Evolutionary conservation across 495 filamentous ascomycete genomes (phyloP).

Genomic region (Tetracladium setigerum): DNA sequence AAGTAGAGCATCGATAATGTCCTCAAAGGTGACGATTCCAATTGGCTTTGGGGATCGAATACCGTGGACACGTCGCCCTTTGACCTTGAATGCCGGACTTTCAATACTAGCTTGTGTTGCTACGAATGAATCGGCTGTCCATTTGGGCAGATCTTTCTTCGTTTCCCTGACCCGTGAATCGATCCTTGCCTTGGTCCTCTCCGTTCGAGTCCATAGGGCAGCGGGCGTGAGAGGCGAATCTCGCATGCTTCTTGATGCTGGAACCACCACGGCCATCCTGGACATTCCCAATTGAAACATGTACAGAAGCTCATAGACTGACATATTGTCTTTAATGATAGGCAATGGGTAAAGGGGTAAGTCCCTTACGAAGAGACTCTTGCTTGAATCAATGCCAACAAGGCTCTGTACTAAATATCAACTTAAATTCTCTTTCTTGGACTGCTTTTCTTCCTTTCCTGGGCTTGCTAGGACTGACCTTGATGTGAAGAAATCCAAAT

Average conservation of each 20-base stretch:
- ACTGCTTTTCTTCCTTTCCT: no score
- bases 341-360: constrained; percentile 16
- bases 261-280: constrained; percentile 17
- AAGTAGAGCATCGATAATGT: constrained; percentile 14
- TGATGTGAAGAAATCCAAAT: constrained; percentile 17
- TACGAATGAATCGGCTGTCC: not conserved
- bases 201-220: constrained; percentile 7
- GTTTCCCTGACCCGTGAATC: constrained; percentile 2
- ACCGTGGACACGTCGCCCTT: not conserved
- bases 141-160: not conserved
- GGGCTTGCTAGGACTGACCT: constrained; percentile 6
- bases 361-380: constrained; percentile 12
- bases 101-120: not conserved
- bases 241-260: not conserved
- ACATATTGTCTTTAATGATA: constrained; percentile 13
- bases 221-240: not conserved
- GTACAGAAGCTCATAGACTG: constrained; percentile 15
- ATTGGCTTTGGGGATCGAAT: constrained; percentile 13
- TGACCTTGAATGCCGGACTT: not conserved
- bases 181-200: constrained; percentile 4
- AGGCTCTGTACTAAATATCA: constrained; percentile 10
- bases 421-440: not conserved
- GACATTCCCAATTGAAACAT: constrained; percentile 19
- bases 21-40: constrained; percentile 20
- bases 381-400: constrained; percentile 10